Evolutionary conservation across 768 basidiomycete species (phyloP).

Genomic region (Rossbeevera mucosa): DNA sequence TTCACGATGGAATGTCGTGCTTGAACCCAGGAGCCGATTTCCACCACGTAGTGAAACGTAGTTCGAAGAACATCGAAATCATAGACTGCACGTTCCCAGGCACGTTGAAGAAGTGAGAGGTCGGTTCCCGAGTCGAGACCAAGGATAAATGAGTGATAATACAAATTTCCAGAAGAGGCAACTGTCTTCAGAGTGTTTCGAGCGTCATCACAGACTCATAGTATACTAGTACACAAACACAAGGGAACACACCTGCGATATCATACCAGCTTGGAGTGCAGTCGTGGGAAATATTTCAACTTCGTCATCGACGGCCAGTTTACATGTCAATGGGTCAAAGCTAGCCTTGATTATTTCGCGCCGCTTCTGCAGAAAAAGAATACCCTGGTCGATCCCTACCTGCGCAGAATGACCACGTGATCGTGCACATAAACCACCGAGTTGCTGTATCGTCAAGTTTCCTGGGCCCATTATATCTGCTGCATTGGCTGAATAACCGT

Average conservation of each 20-base stretch:
- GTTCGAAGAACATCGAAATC: slow-evolving; percentile 42
- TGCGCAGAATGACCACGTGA: neutral
- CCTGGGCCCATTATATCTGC: slow-evolving; percentile 33
- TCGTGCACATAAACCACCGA: slow-evolving; percentile 12
- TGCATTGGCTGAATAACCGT: slow-evolving; percentile 33
- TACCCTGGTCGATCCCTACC: slow-evolving; percentile 9
- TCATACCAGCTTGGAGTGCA: slow-evolving; percentile 44
- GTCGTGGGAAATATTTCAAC: slow-evolving; percentile 39
- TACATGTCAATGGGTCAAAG: slow-evolving; percentile 13
- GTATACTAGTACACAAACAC: neutral
- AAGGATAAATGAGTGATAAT: slow-evolving; percentile 33
- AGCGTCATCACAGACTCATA: no score
- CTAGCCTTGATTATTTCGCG: slow-evolving; percentile 16
- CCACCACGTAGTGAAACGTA: slow-evolving; percentile 42
- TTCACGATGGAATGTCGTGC: slow-evolving; percentile 22
- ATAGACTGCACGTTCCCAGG: slow-evolving; percentile 34
- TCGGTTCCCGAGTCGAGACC: slow-evolving; percentile 17
- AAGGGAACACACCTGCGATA: slow-evolving; percentile 38
- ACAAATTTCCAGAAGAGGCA: slow-evolving; percentile 25
- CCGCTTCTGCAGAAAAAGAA: slow-evolving; percentile 6
- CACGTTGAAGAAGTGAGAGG: slow-evolving; percentile 27
- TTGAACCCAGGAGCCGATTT: slow-evolving; percentile 31
- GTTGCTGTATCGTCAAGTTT: slow-evolving; percentile 17
- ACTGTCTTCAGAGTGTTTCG: slow-evolving; percentile 22
- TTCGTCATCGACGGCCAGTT: slow-evolving; percentile 28